Percentiles rank a stretch among this genome's conserved stretches.
phyloP scores from a whole-genome alignment of 129 eudicot species.

The Flaveria linearis region DNA sequence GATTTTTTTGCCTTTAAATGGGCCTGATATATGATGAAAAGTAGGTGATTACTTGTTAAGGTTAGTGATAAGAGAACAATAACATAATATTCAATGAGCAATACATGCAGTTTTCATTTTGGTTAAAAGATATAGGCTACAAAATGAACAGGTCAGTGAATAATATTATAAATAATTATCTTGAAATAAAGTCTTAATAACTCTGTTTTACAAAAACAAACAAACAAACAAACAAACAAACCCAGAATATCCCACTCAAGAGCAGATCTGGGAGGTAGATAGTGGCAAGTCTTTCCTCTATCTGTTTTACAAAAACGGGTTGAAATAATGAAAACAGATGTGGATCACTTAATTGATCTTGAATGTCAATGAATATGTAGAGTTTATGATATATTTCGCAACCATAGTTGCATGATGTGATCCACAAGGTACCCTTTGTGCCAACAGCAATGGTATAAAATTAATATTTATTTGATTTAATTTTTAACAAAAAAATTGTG shows the following conservation, averaged over 20 bases:
- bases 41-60: background rate
- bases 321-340: background rate
- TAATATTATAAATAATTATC: background rate
- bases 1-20: background rate
- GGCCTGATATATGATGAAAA: background rate
- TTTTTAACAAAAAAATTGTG: background rate
- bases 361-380: background rate
- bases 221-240: no score
- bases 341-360: background rate
- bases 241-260: no score
- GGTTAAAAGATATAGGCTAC: background rate
- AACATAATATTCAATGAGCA: background rate
- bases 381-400: background rate
- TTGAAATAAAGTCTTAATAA: background rate
- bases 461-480: background rate
- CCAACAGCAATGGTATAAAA: slow-evolving; percentile 3
- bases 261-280: no score
- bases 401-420: slow-evolving; percentile 7
- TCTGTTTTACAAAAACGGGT: background rate
- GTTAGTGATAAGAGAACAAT: background rate
- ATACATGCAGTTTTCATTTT: background rate
- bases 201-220: background rate
- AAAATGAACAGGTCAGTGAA: background rate
- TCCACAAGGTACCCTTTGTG: slow-evolving; percentile 5
- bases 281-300: no score